These are phyloP conservation scores for Arthroderma sp. DNA, from an alignment of 2,329 filamentous ascomycete genomes.

Conservation along the genomic window DNA sequence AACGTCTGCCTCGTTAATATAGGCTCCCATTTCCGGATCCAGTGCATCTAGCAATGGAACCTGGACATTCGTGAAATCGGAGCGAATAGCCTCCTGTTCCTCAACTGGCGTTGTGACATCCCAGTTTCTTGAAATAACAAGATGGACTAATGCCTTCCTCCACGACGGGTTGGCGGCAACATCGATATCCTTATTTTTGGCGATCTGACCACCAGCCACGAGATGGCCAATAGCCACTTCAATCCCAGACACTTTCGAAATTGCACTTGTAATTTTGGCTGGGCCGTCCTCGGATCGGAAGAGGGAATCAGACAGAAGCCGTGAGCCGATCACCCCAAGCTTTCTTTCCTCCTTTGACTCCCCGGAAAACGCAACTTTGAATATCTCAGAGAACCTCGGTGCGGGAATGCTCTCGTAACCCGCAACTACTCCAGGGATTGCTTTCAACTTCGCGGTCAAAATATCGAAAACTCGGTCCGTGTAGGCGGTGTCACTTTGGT, in stretches of 20 bases:
- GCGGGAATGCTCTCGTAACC: neutral
- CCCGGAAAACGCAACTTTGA: neutral
- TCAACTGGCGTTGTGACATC: constrained; percentile 2
- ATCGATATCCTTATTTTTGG: constrained; percentile 14
- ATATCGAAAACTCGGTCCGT: constrained; percentile 5
- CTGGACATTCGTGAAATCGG: constrained; percentile 21
- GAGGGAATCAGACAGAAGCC: constrained; percentile 4
- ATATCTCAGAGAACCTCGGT: constrained; percentile 1
- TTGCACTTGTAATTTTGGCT: constrained; percentile 1
- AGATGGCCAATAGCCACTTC: constrained; percentile 26
- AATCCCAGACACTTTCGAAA: constrained; percentile 14
- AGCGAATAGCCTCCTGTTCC: constrained; percentile 5
- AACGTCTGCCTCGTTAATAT: constrained; percentile 27
- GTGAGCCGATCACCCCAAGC: constrained; percentile 3
- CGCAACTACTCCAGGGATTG: constrained; percentile 3
- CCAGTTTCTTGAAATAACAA: constrained; percentile 7
- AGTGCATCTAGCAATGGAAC: constrained; percentile 25
- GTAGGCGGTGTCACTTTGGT: constrained; percentile 1
- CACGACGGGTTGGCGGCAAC: constrained; percentile 8
- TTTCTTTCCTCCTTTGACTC: too few relatives aligned
- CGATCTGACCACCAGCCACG: constrained; percentile 24
- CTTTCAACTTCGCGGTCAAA: constrained; percentile 1
- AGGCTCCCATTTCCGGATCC: constrained; percentile 27
- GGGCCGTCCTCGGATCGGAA: constrained; percentile 5
- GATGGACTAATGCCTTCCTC: constrained; percentile 8